Base-by-base conservation (phyloP, 2,329 filamentous ascomycete genomes). In the Trichoderma simmonsii region DNA sequence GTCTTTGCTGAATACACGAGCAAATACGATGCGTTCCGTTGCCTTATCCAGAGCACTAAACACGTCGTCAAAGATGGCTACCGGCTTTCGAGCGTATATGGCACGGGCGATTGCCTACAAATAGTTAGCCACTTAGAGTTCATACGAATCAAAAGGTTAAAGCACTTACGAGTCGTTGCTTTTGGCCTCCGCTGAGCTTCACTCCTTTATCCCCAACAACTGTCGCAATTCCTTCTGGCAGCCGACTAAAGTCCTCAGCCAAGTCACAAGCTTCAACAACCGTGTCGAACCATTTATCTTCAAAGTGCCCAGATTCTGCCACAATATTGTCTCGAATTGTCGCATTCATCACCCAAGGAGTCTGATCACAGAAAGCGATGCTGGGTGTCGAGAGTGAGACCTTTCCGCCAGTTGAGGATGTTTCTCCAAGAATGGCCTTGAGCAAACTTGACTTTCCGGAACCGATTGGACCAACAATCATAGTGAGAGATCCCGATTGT, bases 11-110 rank as follows among this genome's bases (percentile, higher is more conserved):
- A 86, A 83, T 0, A 85, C 78, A 0, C 77, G 78, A 0, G 75
- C 75, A 71, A 85, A 85, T 1, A 85, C 82, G 6, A 78, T 77
- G 26, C 82, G 78, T 51, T 84, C 82, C 0, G 84, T 85, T 3
- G 81, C 77, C 14, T 80, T 79, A 66, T 85, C 83, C 2, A 84
- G 75, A 0, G 82, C 82, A 26, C 81, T 83, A 6, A 83, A 80
- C 1, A 82, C 79, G 36, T 83, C 82, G 21, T 83, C 82, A 36
- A 83, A 79, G 4, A 83, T 77, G 4, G 81, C 76, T 0, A 83
- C 73, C 0, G 74, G 75, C 6, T 80, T 80, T 11, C 77, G 75
- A 1, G 80, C 77, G 66, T 81, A 82, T 0, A 81, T 72, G 3
- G 80, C 79, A 7, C 80, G 78, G 14, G 80, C 80, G 7, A 81